Percentiles rank a stretch among this genome's conserved stretches.
phyloP scores from a whole-genome alignment of 2,329 filamentous ascomycete genomes.

The Fusarium domesticum region DNA sequence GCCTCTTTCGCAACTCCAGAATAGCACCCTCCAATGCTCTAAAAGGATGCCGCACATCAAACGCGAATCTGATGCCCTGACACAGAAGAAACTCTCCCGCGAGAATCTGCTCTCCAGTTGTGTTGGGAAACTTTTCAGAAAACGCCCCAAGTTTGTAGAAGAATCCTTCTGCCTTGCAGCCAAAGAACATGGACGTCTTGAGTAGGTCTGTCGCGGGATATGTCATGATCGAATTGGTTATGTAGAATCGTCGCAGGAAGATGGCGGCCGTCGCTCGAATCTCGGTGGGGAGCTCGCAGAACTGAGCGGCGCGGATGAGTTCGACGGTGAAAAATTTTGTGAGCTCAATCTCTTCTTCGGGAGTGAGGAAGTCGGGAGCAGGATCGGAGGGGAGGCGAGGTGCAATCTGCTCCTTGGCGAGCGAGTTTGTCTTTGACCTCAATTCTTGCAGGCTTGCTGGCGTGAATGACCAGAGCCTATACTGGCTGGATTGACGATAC shows the following conservation, averaged over 20 bases:
- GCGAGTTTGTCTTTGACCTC: constrained; percentile 73
- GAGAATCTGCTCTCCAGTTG: constrained; percentile 76
- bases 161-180: constrained; percentile 85
- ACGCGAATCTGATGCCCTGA: constrained; percentile 87
- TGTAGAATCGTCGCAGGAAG: constrained; percentile 91
- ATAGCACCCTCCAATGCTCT: constrained; percentile 81
- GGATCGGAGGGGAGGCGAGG: constrained; percentile 52
- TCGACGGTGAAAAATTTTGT: constrained; percentile 72
- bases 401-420: constrained; percentile 63
- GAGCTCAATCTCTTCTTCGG: constrained; percentile 77
- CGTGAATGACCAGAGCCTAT: constrained; percentile 88
- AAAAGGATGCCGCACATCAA: constrained; percentile 89
- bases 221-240: constrained; percentile 93
- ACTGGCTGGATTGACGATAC: constrained; percentile 89
- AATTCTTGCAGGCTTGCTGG: constrained; percentile 66
- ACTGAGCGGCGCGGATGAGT: constrained; percentile 54
- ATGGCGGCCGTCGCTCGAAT: constrained; percentile 71
- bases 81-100: constrained; percentile 91
- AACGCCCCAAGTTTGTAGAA: constrained; percentile 67
- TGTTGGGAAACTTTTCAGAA: constrained; percentile 64
- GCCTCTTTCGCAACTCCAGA: constrained; percentile 72
- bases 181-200: constrained; percentile 87
- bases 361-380: constrained; percentile 74
- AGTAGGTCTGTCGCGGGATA: constrained; percentile 89
- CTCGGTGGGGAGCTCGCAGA: constrained; percentile 50